Base-by-base conservation (phyloP, 176 grass and related monocot species). In the Aegilops sharonensis region DNA sequence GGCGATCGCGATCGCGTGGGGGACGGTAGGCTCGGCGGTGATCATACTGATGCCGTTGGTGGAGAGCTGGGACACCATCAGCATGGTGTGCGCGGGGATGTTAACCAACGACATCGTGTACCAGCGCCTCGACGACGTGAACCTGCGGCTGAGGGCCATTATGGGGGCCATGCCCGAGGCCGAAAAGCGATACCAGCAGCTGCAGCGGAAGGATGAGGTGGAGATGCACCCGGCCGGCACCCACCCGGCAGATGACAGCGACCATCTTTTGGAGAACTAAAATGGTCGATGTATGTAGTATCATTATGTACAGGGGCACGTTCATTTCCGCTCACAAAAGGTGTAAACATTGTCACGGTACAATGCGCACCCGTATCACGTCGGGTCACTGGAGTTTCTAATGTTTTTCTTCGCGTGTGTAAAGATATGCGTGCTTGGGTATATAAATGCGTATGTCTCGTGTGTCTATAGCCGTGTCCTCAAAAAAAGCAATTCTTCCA, bases 1-100 rank as follows among this genome's bases (percentile, higher is more conserved):
- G 45, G 78, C 65, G 25, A 77, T 95, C 4, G 88, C 93, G 43
- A 84, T 95, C 37, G 88, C 77, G 2, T 95, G 93, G 93, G 93
- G 93, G 5, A 70, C 93, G 2, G 25, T 95, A 36, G 93, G 17
- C 2, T 95, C 93, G 13, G 78, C 66, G 2, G 90, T 92, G 8
- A 95, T 95, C 79, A 95, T 95, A 61, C 20, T 95, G 45, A 69
- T 95, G 79, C 93, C 93, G 25, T 5, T 92, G 45, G 73, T 62
- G 11, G 93, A 95, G 79, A 95, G 93, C 69, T 92, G 93, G 90
- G 83, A 65, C 36, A 92, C 93, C n/a, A 95, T 95, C 79, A 24
- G 23, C 17, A 81, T 79, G 18, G 88, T 95, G 39, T 87, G 66
- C 57, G 85, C 57, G 2, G 93, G 93, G 60, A 88, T 95, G 87